phyloP scores from a whole-genome alignment of 345 rosid genomes.

The Hibiscus trionum region DNA sequence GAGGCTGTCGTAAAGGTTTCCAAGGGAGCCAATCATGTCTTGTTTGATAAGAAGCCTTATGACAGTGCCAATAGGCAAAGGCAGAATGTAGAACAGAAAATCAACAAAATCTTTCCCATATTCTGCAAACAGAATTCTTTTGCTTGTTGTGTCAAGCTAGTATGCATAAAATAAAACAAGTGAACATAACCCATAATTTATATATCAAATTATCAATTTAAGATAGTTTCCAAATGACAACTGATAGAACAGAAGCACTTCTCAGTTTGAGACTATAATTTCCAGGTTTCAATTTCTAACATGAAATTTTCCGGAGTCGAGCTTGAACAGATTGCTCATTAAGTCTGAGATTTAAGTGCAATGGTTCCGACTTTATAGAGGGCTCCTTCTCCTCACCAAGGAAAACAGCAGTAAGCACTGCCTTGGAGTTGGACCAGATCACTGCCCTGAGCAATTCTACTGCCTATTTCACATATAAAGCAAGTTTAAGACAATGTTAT shows the following conservation, averaged over 20 bases:
- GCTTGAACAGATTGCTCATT: neutral
- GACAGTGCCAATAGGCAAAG: neutral
- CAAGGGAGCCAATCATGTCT: too few relatives aligned
- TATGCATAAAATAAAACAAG: too few relatives aligned
- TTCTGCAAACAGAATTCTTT: neutral
- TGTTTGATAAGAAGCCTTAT: neutral
- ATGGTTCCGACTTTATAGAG: neutral
- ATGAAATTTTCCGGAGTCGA: neutral
- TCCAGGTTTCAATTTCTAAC: neutral
- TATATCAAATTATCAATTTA: neutral
- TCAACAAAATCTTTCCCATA: neutral
- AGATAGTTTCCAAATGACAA: neutral
- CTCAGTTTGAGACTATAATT: neutral
- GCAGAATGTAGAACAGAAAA: neutral
- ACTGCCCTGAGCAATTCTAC: conserved; percentile 7
- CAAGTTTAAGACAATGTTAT: neutral
- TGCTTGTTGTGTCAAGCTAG: too few relatives aligned
- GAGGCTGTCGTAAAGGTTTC: too few relatives aligned
- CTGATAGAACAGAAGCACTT: neutral
- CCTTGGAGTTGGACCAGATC: neutral
- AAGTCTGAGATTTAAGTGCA: neutral
- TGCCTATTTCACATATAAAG: neutral
- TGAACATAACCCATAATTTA: neutral
- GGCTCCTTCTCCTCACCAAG: neutral
- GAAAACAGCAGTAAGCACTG: neutral